Conservation (phyloP, 139 green algal species). For the Chlamydomonas sphaeroides region DNA sequence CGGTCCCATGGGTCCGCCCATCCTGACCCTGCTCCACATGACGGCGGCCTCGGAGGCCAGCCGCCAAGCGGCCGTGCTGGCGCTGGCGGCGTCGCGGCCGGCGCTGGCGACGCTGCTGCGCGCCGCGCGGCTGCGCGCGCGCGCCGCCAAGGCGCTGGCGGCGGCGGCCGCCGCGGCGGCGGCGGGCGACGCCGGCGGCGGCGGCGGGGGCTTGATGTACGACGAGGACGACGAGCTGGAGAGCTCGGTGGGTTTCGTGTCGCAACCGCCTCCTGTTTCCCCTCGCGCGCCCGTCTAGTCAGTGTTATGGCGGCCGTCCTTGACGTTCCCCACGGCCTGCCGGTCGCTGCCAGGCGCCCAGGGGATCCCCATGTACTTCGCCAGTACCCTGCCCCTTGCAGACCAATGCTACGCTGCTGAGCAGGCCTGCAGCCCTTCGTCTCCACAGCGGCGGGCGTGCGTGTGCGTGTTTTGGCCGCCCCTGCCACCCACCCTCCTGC, state of each 20-base stretch:
- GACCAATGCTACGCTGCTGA: no score
- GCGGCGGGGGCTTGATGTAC: slow-evolving; percentile 19
- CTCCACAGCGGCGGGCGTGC: no score
- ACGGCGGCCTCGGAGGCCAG: not conserved
- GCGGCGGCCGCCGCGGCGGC: not conserved
- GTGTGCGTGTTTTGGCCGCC: not conserved
- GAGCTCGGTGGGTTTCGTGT: no score
- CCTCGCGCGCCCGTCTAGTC: no score
- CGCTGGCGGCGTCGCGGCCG: slow-evolving; percentile 27
- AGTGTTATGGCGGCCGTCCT: no score
- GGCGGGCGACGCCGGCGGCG: not conserved
- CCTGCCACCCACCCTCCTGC: not conserved
- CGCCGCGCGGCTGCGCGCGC: not conserved
- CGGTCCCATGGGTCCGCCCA: slow-evolving; percentile 31
- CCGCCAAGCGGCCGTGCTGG: slow-evolving; percentile 21
- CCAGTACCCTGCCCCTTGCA: no score
- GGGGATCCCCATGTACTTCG: no score
- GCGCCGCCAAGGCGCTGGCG: not conserved
- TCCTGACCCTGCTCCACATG: slow-evolving; percentile 33
- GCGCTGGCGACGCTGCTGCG: slow-evolving; percentile 20
- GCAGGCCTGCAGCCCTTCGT: no score
- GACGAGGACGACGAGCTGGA: slow-evolving; percentile 33
- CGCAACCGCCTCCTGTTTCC: no score
- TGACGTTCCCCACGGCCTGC: no score
- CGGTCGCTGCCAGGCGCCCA: no score